Base-by-base conservation (phyloP, 176 grass and related monocot species). In the Cocos nucifera region DNA sequence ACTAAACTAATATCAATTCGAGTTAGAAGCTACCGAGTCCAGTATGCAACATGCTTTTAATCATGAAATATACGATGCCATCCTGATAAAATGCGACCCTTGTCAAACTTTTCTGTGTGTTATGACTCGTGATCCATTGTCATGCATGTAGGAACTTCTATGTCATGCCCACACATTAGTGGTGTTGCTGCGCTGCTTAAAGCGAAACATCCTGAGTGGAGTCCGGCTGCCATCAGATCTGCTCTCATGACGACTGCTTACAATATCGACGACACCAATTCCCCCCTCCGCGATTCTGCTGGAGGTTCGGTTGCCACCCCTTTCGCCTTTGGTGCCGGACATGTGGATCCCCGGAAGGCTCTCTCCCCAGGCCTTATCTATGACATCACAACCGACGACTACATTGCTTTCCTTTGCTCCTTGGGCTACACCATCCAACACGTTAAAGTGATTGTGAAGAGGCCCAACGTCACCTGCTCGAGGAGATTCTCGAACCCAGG, bases 151-250 rank as follows among this genome's bases (percentile, higher is more conserved):
- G 87, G 93, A 51, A 98, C 93, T n/a, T 98, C 93, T 4, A 98
- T 98, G 93, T 98, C 93, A 12, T 98, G 93, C 70, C 93, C 93
- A 32, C 93, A 98, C 75, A 98, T 98, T 54, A 98, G 93, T 18
- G 93, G 93, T 10, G 73, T 98, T 4, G 93, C 93, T 9, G 93
- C 93, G 0, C 70, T 98, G 4, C 75, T 98, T 27, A 92, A 92
- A 75, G 84, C 81, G 0, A 81, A 84, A 4, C 87, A 98, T 22
- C 93, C 93, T 15, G 65, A 77, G 50, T 98, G 93, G 93, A 98
- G 87, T 56, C 93, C 87, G 3, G 87, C 93, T 17, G 76, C 84
- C 66, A 88, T 98, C 74, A 98, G 88, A 66, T 98, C 87, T 57
- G 93, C 93, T 0, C 81, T 98, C 29, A 98, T 92, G 93, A 98